Base-by-base conservation (phyloP, 306 rosid genomes). In the Ochetophila trinervis region DNA sequence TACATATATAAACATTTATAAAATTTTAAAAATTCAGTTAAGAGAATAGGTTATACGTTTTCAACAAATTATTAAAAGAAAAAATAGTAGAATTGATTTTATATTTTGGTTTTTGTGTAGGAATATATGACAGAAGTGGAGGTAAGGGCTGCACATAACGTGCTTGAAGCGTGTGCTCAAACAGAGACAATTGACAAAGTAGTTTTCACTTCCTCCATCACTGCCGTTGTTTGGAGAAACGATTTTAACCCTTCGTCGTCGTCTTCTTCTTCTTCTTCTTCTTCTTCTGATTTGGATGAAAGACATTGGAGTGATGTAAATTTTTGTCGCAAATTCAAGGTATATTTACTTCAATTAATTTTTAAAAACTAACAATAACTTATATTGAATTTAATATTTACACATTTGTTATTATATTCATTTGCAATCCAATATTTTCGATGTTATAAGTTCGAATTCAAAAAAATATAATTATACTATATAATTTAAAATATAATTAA, bases 131-230 rank as follows among this genome's bases (percentile, higher is more conserved):
- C 76, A 13, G 98, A 91, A n/a, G 86, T 81, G 81, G 98, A 91
- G 82, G 90, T 89, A 8, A 87, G 98, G 67, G 98, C 98, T 20
- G 96, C 98, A 58, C 96, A 91, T 70, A 91, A 91, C 61, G 98
- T 91, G 69, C 76, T 91, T 0, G 98, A 91, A 82, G 98, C 98
- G 16, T 91, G 96, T 76, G 96, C 92, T 16, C 95, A 88, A 19
- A 87, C 87, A 2, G 95, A 91, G 17, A 89, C 95, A 7, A 80
- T 91, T 0, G 92, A 91, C 18, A 91, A 85, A 54, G 95, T 91
- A 5, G 79, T 91, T 17, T 89, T 91, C 76, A 80, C 98, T 5
- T 91, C 98, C 14, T 87, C 95, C 0, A 83, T 83, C 22, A 80
- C 96, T 2, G 95, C 98, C 5, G 84, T 84, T 1, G 81, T 89